These are phyloP conservation scores for Vanrija pseudolonga DNA, from an alignment of 1,284 basidiomycete species.

Conservation along the genomic window DNA sequence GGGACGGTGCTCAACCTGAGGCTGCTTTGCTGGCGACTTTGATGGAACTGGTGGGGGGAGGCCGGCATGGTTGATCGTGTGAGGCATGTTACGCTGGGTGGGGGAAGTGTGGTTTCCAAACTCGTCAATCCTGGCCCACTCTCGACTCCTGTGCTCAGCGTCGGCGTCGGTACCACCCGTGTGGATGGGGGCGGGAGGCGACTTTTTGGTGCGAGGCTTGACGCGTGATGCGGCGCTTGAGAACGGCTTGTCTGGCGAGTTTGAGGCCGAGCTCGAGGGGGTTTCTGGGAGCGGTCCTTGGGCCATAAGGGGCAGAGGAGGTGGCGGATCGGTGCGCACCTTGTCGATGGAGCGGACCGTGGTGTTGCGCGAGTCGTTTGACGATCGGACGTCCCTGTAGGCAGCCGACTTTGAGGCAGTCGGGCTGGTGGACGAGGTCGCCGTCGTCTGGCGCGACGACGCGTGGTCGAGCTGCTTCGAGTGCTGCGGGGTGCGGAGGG, in stretches of 20 bases:
- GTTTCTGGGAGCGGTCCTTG: constrained; percentile 10
- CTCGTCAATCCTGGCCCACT: constrained; percentile 30
- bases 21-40: neutral
- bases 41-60: neutral
- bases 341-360: neutral
- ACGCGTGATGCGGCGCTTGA: too few relatives aligned
- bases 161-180: constrained; percentile 5
- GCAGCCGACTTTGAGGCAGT: neutral
- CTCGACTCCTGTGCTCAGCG: constrained; percentile 7
- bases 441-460: neutral
- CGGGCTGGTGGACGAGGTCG: neutral
- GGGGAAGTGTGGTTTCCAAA: constrained; percentile 2
- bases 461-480: too few relatives aligned
- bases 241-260: too few relatives aligned
- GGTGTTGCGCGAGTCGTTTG: neutral
- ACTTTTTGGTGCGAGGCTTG: too few relatives aligned
- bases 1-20: neutral
- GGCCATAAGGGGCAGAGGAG: constrained; percentile 6
- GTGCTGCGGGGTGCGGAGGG: too few relatives aligned
- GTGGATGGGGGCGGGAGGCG: constrained; percentile 9
- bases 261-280: neutral
- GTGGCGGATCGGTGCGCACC: neutral
- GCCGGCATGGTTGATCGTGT: constrained; percentile 1
- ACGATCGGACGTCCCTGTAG: too few relatives aligned
- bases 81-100: neutral